Base-by-base conservation (phyloP, 1,139 yeast species). In the Lodderomyces oxycetoniae region DNA sequence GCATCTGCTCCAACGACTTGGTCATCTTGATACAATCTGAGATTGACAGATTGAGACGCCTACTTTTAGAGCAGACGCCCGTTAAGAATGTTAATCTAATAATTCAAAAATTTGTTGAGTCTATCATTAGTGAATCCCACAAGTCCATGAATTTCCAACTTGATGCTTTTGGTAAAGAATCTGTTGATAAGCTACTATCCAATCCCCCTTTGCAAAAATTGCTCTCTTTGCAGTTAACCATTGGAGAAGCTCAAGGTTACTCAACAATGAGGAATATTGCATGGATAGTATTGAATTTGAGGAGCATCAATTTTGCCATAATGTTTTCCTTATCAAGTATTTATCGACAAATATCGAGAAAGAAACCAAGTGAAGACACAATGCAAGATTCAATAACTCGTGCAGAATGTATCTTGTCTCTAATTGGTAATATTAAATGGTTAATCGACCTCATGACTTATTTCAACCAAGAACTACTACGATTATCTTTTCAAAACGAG, bases 351-450 rank as follows among this genome's bases (percentile, higher is more conserved):
- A 67, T 73, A 38, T 71, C 77, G 31, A 67, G 74, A 46, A 66
- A 66, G 45, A 67, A 67, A 44, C 71, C 73, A 0, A 49, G 61
- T 2, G 73, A 68, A 38, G 83, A 77, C 43, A 67, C 66, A 12
- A 45, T 72, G 17, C 65, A 63, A 19, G 86, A 81, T 46, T 68
- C 79, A 1, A 67, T 72, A 12, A 63, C 71, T 36, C 55, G 83
- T 47, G 75, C 78, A 32, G 77, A 79, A 50, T 63, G 77, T 40
- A 65, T 81, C 5, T 58, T 78, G 37, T 73, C 83, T 13, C 66
- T 82, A 34, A 55, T 83, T 14, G 95, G 95, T 1, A 72, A 79
- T 27, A 71, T 81, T n/a, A 71, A 85, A 45, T 87, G 95, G 94
- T 67, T 81, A 39, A 66, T 83, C 27, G 95, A 86, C 50, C 68